Evolutionary conservation across 2,329 filamentous ascomycete genomes (phyloP).

Genomic region (Fusarium keratoplasticum): DNA sequence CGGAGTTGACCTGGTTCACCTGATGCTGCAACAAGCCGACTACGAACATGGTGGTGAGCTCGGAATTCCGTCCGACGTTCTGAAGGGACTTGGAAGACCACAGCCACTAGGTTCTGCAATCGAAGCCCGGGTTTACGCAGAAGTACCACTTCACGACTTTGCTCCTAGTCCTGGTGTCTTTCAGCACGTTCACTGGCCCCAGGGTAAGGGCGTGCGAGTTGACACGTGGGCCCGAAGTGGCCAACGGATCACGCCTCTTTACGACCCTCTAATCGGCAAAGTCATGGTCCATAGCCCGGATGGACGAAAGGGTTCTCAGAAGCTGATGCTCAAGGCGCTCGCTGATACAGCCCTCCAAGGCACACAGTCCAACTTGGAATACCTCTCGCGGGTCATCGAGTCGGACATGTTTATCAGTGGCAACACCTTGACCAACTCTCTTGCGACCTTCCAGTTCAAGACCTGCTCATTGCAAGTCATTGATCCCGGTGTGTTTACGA

Average conservation of each 20-base stretch:
- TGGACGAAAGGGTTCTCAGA: background rate
- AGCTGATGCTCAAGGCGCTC: background rate
- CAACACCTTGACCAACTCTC: background rate
- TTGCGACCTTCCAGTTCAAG: background rate
- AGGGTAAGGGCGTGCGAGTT: conserved; percentile 61
- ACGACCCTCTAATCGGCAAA: conserved; percentile 69
- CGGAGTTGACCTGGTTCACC: conserved; percentile 75
- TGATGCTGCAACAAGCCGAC: conserved; percentile 54
- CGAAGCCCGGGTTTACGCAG: background rate
- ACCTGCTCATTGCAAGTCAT: background rate
- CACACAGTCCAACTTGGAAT: background rate
- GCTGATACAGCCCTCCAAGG: background rate
- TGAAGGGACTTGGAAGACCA: background rate
- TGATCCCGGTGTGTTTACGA: background rate
- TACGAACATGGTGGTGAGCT: conserved; percentile 21
- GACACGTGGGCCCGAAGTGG: conserved; percentile 73
- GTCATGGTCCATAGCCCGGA: conserved; percentile 62
- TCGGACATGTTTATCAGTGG: background rate
- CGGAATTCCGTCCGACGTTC: background rate
- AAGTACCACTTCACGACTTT: background rate
- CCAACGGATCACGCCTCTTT: conserved; percentile 65
- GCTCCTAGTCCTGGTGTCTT: background rate
- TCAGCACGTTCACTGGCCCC: conserved; percentile 55
- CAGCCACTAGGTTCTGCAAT: background rate
- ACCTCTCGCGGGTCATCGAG: background rate